These are phyloP conservation scores for Somion occarium DNA, from an alignment of 1,284 basidiomycete genomes.

Conservation along the genomic window DNA sequence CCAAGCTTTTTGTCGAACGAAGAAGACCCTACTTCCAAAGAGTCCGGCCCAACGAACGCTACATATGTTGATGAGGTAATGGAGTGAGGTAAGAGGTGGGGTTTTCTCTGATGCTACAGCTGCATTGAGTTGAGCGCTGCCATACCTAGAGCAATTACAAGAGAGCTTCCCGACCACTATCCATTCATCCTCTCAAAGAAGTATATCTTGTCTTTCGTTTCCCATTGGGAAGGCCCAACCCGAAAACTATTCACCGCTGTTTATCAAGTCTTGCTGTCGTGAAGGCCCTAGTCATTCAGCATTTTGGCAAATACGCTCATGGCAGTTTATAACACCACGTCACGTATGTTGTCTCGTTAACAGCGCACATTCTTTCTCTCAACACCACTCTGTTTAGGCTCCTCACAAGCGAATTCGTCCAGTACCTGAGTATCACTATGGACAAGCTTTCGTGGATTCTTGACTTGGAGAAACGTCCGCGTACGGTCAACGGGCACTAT, in stretches of 20 bases:
- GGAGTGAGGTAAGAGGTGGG: slow-evolving; percentile 40
- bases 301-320: slow-evolving; percentile 49
- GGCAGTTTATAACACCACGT: slow-evolving; percentile 47
- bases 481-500: slow-evolving; percentile 58
- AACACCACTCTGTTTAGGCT: slow-evolving; percentile 32
- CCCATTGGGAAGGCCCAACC: slow-evolving; percentile 45
- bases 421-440: slow-evolving; percentile 12
- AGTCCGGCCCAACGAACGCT: background rate
- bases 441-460: slow-evolving; percentile 39
- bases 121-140: slow-evolving; percentile 15
- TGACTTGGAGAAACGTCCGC: slow-evolving; percentile 46
- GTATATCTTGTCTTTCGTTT: slow-evolving; percentile 41
- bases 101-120: too few relatives aligned
- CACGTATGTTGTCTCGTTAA: slow-evolving; percentile 32
- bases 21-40: slow-evolving; percentile 13
- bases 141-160: slow-evolving; percentile 49
- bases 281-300: slow-evolving; percentile 33
- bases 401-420: slow-evolving; percentile 31
- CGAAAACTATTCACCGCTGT: slow-evolving; percentile 42
- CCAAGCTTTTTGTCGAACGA: slow-evolving; percentile 36
- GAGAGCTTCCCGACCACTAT: slow-evolving; percentile 59
- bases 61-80: slow-evolving; percentile 54
- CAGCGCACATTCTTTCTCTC: too few relatives aligned
- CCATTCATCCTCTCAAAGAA: slow-evolving; percentile 51
- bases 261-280: slow-evolving; percentile 34